Base-by-base conservation (phyloP, 306 rosid species). In the Casuarina equisetifolia region DNA sequence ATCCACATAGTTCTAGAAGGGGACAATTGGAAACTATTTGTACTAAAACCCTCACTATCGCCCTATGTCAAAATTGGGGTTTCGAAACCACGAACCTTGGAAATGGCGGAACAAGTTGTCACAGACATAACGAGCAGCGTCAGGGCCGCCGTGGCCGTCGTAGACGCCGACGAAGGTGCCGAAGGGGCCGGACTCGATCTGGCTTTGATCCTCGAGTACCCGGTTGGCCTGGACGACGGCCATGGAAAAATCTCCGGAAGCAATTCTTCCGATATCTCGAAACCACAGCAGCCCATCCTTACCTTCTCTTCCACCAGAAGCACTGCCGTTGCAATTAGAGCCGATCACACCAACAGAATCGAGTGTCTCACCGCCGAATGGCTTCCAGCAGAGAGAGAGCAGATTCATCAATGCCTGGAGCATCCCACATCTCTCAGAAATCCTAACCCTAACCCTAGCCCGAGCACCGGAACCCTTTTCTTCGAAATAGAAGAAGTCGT, bases 341-440 rank as follows among this genome's bases (percentile, higher is more conserved):
- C 88, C 91, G 69, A 80, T 68, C 46, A 79, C 85, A 46, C 92
- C 89, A 32, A 85, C 62, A 45, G 90, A 74, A 52, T 79, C 80
- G 20, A 77, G 8, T 40, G 57, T 80, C 58, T 87, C 88, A 83
- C 70, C 80, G 50, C 88, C 91, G 85, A 88, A 84, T 58, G 98
- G 98, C 90, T 83, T 89, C 92, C 87, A 91, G 82, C 97, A 91
- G 6, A 86, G 92, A 75, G 93, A 85, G 95, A 93, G 72, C 54
- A 90, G 90, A 90, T 89, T 93, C 98, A 91, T 93, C 74, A 89
- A 91, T 89, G 91, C 91, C 86, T 74, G 85, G 77, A 88, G 94
- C 92, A 93, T 93, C 82, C 98, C 92, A 93, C 98, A 91, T 93
- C 89, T 85, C 98, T 91, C 93, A 83, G 88, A 84, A 88, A 80